Conservation (phyloP, 257 asterid genomes). For the Solanum medicagineum region DNA sequence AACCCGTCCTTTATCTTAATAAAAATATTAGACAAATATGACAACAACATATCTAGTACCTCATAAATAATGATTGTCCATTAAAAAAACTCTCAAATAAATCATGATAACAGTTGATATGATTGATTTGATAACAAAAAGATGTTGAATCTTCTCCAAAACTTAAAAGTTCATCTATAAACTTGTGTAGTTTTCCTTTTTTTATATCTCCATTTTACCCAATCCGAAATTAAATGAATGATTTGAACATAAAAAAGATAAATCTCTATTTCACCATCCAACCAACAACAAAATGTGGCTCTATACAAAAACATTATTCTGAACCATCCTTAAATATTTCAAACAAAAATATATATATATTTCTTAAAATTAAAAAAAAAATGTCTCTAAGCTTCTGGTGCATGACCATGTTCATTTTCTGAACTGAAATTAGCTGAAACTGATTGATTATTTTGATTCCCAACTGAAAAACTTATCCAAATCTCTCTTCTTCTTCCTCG, state of each 20-base stretch:
- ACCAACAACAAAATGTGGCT: neutral
- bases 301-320: neutral
- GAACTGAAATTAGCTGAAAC: neutral
- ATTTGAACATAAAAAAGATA: neutral
- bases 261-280: neutral
- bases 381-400: neutral
- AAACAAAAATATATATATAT: neutral
- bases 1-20: too few species aligned
- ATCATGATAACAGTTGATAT: too few species aligned
- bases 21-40: too few species aligned
- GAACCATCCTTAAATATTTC: neutral
- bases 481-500: conserved; percentile 34
- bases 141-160: too few species aligned
- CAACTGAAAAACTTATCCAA: conserved; percentile 30
- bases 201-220: too few species aligned
- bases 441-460: neutral
- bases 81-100: too few species aligned
- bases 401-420: neutral
- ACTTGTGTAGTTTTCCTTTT: too few species aligned
- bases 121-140: too few species aligned
- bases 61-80: too few species aligned
- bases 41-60: accelerated
- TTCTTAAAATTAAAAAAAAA: neutral
- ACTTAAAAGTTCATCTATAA: too few species aligned
- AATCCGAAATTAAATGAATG: too few species aligned